Evolutionary conservation across 257 asterid genomes (phyloP).

Genomic region (Nicotiana otophora): DNA sequence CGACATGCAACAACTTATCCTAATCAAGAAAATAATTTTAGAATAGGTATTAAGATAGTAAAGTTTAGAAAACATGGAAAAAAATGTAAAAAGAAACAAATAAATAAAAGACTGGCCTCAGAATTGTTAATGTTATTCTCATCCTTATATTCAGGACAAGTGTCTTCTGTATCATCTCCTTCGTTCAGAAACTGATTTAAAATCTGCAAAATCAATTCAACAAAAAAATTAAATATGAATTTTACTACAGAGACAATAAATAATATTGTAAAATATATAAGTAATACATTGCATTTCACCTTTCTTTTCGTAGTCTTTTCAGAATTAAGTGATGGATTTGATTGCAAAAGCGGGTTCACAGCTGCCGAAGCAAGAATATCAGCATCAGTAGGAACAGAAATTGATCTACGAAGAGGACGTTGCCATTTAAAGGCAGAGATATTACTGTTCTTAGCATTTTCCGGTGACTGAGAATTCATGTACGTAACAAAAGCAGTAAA

Average conservation of each 20-base stretch:
- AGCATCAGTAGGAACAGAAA: neutral
- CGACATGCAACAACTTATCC: too few relatives aligned
- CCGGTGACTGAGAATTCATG: slow-evolving; percentile 10
- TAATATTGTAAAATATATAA: too few relatives aligned
- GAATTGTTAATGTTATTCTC: neutral
- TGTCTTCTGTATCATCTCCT: neutral
- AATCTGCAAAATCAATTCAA: neutral
- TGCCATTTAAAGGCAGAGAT: neutral
- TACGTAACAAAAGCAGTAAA: neutral
- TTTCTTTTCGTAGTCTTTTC: neutral
- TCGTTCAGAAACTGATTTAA: neutral
- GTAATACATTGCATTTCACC: neutral
- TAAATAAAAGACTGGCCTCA: neutral
- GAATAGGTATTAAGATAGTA: too few relatives aligned
- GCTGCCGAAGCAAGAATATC: neutral
- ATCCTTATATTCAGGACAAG: too few relatives aligned
- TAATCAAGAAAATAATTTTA: too few relatives aligned
- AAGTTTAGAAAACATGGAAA: too few relatives aligned
- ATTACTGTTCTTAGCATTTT: neutral
- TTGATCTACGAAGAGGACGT: slow-evolving; percentile 3
- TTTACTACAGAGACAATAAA: too few relatives aligned
- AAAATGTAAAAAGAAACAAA: too few relatives aligned
- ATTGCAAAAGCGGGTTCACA: neutral
- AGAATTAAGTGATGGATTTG: neutral
- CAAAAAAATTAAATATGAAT: neutral